phyloP scores from a whole-genome alignment of 1,139 yeast species.

The Kodamaea derodonti region DNA sequence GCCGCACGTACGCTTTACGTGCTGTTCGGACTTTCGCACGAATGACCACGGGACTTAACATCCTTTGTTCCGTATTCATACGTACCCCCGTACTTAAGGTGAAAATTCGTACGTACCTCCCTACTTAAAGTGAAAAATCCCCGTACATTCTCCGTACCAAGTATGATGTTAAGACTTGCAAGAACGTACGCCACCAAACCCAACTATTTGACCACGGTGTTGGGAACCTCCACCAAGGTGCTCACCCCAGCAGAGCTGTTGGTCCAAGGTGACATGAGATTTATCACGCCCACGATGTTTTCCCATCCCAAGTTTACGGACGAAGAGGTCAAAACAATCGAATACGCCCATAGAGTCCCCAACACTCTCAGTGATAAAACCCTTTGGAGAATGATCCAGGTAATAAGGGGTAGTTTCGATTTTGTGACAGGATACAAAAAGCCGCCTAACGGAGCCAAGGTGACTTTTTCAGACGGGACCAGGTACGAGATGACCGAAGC shows the following conservation, averaged over 20 bases:
- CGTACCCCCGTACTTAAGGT: too few species aligned
- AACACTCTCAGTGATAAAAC: constrained; percentile 45
- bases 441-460: constrained; percentile 32
- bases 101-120: too few species aligned
- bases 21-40: too few species aligned
- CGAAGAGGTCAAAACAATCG: constrained; percentile 45
- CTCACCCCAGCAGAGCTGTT: constrained; percentile 20
- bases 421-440: constrained; percentile 63
- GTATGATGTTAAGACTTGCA: too few species aligned
- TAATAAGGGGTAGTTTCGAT: constrained; percentile 53
- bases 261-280: constrained; percentile 26
- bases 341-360: constrained; percentile 54
- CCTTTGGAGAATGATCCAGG: constrained; percentile 45
- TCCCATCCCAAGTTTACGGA: constrained; percentile 51
- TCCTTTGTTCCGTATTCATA: too few species aligned
- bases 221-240: constrained; percentile 30
- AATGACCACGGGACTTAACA: too few species aligned
- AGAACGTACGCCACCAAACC: too few species aligned
- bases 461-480: constrained; percentile 38
- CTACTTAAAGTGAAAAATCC: too few species aligned
- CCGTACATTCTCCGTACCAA: too few species aligned
- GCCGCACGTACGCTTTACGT: too few species aligned
- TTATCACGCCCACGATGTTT: constrained; percentile 47
- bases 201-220: too few species aligned
- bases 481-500: constrained; percentile 56